These are phyloP conservation scores for Pythium oligandrum DNA, from an alignment of 352 stramenopile genomes.

Conservation along the genomic window DNA sequence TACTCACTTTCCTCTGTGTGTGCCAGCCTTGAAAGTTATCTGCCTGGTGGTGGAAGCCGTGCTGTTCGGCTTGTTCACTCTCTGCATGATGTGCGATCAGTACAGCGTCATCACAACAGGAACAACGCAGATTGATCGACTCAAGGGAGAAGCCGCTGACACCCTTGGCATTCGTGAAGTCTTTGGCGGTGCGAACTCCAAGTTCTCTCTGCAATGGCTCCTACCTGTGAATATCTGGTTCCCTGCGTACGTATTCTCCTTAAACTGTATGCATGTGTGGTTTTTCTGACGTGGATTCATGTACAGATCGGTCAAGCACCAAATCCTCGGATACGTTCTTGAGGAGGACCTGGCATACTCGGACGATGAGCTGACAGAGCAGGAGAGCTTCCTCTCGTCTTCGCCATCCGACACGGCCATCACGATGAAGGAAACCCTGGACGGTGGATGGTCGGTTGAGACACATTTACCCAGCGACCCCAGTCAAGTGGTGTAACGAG, in stretches of 20 bases:
- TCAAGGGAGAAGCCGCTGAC: conserved; percentile 88
- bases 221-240: conserved; percentile 87
- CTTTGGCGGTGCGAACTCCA: conserved; percentile 57
- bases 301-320: conserved; percentile 71
- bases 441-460: conserved; percentile 83
- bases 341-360: conserved; percentile 63
- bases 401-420: conserved; percentile 25
- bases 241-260: conserved; percentile 43
- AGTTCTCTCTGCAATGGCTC: conserved; percentile 72
- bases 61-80: conserved; percentile 98
- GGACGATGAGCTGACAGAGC: conserved; percentile 70
- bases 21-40: conserved; percentile 64
- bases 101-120: conserved; percentile 95
- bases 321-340: conserved; percentile 79
- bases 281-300: conserved; percentile 1
- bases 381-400: conserved; percentile 65
- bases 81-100: conserved; percentile 99
- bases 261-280: not conserved
- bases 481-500: conserved; percentile 41
- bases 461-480: conserved; percentile 61
- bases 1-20: conserved; percentile 1
- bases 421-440: conserved; percentile 67
- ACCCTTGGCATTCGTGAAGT: conserved; percentile 80
- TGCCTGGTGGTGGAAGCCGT: conserved; percentile 86
- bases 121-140: conserved; percentile 96